Percentiles rank a stretch among this genome's conserved stretches.
Evolutionary conservation across 768 basidiomycete genomes (phyloP).

Genomic region (Rhizopogon vinicolor): DNA sequence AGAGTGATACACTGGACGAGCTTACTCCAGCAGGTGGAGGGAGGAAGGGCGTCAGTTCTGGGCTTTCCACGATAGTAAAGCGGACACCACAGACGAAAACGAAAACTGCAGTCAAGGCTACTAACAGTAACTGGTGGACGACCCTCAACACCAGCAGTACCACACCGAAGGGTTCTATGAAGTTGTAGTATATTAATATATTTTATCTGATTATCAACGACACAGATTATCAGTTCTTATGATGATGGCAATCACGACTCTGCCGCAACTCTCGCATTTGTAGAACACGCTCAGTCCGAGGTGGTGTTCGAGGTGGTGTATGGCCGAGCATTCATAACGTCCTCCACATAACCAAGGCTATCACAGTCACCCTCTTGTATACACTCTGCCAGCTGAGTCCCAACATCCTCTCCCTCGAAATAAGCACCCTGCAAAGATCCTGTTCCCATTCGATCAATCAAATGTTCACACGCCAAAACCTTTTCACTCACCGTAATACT

Average conservation of each 20-base stretch:
- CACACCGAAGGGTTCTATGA: background rate
- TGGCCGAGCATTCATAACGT: no score
- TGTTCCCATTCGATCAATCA: conserved; percentile 10
- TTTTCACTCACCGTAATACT: conserved; percentile 49
- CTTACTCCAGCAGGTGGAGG: conserved; percentile 44
- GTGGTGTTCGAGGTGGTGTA: no score
- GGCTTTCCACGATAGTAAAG: conserved; percentile 47
- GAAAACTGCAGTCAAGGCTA: background rate
- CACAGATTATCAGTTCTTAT: background rate
- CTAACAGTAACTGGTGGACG: background rate
- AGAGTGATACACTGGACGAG: background rate
- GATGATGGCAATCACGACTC: no score
- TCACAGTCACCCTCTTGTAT: no score
- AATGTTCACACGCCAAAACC: no score
- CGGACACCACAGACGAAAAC: conserved; percentile 9
- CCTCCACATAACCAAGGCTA: no score
- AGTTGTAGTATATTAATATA: background rate
- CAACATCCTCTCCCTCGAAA: conserved; percentile 36
- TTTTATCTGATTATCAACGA: background rate
- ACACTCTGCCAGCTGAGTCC: no score
- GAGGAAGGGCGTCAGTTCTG: conserved; percentile 61
- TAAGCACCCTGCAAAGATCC: conserved; percentile 59
- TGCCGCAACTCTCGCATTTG: no score
- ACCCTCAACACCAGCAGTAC: background rate
- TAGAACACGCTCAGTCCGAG: no score